Evolutionary conservation across 768 basidiomycete genomes (phyloP), one percentile per base, ranked within the genome.

Genomic region (Clavulina sp.): DNA sequence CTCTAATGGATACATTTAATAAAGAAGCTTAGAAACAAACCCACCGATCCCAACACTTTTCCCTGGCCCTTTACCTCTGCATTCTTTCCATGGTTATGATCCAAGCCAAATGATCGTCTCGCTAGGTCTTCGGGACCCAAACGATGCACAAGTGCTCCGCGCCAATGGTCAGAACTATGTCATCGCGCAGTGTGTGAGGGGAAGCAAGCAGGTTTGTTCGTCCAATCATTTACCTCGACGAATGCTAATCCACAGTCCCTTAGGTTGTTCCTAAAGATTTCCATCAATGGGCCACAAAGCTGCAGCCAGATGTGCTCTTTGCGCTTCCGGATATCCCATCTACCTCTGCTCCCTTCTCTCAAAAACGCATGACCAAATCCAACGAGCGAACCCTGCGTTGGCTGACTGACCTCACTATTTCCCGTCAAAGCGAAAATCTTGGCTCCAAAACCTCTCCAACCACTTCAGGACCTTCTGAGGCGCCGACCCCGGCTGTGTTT

Each of bases 311-410:
- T 57, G 52, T 87, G 16, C 74, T 83, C 9, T 69, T 84, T 48
- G 77, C 84, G 0, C 69, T 88, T 16, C 70, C 75, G 1, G 85
- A 89, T 53, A 76, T 69, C 0, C 81, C 84, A 0, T 77, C 74
- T 60, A 80, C 80, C 0, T 56, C 66, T 2, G 72, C 76, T 0
- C 76, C 81, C 0, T 73, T 76, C 24, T 86, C 84, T 3, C 86
- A 89, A 60, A 87, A 83, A 56, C 76, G 86, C 2, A 63, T 79
- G 4, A 78, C 74, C 26, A 88, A 86, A 60, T 79, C 79, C 59
- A 72, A 86, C 49, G 80, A 85, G 41, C 72, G 85, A 26, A 78
- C 77, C 2, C 60, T 68, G 0, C 63, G 70, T 0, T 89, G 86
- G 86, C 63, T 87, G 0, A 63, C 70, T 0, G 66, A 72, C 31